Conservation (phyloP, 2,329 filamentous ascomycete species). For the Parastagonospora avenae region DNA sequence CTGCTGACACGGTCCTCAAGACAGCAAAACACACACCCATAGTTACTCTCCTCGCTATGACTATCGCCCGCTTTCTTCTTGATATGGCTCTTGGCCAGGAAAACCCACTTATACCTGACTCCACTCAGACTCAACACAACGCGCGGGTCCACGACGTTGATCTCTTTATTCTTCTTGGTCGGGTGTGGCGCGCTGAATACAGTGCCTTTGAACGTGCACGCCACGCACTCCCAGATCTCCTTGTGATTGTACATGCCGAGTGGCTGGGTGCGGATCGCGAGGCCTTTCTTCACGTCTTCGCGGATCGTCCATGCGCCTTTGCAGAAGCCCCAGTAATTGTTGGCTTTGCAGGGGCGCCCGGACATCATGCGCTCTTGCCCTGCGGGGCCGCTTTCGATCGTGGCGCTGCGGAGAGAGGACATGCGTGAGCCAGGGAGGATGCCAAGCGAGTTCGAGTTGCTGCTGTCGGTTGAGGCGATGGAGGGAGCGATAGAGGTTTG, state of each 20-base stretch:
- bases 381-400: slow-evolving; percentile 21
- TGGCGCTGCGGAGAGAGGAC: slow-evolving; percentile 18
- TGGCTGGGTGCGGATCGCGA: slow-evolving; percentile 35
- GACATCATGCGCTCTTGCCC: slow-evolving; percentile 35
- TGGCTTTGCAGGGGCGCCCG: slow-evolving; percentile 46
- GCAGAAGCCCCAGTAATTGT: slow-evolving; percentile 50
- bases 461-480: slow-evolving; percentile 24
- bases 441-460: slow-evolving; percentile 16
- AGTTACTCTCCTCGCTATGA: slow-evolving; percentile 28
- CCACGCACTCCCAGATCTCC: slow-evolving; percentile 43
- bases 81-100: slow-evolving; percentile 45
- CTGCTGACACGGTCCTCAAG: slow-evolving; percentile 37
- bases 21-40: slow-evolving; percentile 45
- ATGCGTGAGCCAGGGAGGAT: slow-evolving; percentile 14
- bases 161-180: slow-evolving; percentile 34
- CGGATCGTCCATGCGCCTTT: slow-evolving; percentile 47
- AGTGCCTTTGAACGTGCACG: slow-evolving; percentile 42
- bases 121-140: slow-evolving; percentile 8
- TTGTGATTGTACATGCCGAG: slow-evolving; percentile 42
- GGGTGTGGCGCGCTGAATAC: slow-evolving; percentile 28
- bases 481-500: slow-evolving; percentile 16
- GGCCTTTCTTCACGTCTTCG: slow-evolving; percentile 41
- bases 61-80: slow-evolving; percentile 19
- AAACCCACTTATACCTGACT: slow-evolving; percentile 10
- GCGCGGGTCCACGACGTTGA: slow-evolving; percentile 35